Evolutionary conservation across 2,329 filamentous ascomycete species (phyloP).

Genomic region (Fusarium coffeatum): DNA sequence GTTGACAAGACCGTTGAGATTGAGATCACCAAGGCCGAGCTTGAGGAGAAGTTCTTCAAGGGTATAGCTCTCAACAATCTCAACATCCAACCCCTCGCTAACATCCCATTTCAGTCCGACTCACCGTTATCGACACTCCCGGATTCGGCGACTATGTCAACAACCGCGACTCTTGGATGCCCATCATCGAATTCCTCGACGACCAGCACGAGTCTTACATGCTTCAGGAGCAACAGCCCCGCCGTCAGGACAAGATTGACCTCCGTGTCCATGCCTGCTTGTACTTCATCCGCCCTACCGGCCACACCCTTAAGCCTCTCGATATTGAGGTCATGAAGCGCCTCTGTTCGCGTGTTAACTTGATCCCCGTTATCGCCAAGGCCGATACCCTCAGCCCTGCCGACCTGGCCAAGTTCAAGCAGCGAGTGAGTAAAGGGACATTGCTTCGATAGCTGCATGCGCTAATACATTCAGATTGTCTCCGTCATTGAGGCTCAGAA

Average conservation of each 20-base stretch:
- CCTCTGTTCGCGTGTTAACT: slow-evolving; percentile 95
- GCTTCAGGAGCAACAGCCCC: slow-evolving; percentile 99
- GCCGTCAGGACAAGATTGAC: slow-evolving; percentile 98
- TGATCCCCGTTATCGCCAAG: slow-evolving; percentile 99
- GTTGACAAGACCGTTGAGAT: slow-evolving; percentile 99
- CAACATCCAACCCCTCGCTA: slow-evolving; percentile 26
- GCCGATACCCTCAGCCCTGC: slow-evolving; percentile 95
- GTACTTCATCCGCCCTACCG: slow-evolving; percentile 99
- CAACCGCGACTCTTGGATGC: slow-evolving; percentile 99
- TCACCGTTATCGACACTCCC: slow-evolving; percentile 98
- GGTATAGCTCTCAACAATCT: slow-evolving; percentile 64
- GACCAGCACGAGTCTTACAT: slow-evolving; percentile 99
- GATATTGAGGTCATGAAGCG: slow-evolving; percentile 99
- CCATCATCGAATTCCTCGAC: slow-evolving; percentile 99
- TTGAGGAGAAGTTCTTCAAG: slow-evolving; percentile 99
- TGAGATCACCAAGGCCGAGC: slow-evolving; percentile 99
- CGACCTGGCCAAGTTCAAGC: slow-evolving; percentile 94
- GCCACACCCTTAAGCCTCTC: slow-evolving; percentile 97
- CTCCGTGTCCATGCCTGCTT: slow-evolving; percentile 97
- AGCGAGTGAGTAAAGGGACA: slow-evolving; percentile 73
- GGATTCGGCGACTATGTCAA: slow-evolving; percentile 99
- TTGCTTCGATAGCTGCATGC: neutral
- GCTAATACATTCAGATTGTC: slow-evolving; percentile 73
- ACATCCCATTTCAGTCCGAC: slow-evolving; percentile 73
- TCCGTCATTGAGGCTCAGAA: slow-evolving; percentile 97